A percentile compares a stretch with the other conserved stretches of the same genome.
phyloP scores from a whole-genome alignment of 2,329 filamentous ascomycete genomes.

The Penicillium sp. region DNA sequence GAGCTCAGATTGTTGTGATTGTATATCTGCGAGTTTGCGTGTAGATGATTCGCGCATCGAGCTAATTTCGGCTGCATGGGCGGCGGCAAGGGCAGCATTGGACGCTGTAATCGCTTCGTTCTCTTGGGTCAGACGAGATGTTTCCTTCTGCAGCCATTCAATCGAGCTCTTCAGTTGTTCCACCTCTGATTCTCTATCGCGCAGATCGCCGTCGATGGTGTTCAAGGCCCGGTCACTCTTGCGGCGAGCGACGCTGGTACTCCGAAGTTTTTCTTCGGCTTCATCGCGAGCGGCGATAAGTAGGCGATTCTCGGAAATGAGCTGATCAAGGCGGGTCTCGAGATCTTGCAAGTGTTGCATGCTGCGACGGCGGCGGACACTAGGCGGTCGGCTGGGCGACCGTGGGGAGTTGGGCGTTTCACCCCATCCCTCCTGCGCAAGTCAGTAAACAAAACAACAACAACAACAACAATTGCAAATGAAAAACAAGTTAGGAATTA shows the following conservation, averaged over 20 bases:
- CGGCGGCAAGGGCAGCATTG: conserved; percentile 70
- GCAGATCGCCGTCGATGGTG: conserved; percentile 65
- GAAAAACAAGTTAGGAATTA: conserved; percentile 16
- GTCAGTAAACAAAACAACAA: conserved; percentile 28
- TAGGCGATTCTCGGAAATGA: conserved; percentile 77
- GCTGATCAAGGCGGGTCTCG: conserved; percentile 76
- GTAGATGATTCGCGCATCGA: conserved; percentile 60
- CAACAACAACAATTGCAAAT: conserved; percentile 14
- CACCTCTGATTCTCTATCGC: conserved; percentile 83
- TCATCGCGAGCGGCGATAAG: conserved; percentile 69
- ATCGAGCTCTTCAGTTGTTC: conserved; percentile 74
- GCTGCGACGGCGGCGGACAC: conserved; percentile 94
- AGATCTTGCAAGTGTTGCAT: conserved; percentile 90
- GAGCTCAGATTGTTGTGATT: conserved; percentile 59
- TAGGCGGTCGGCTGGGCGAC: conserved; percentile 89
- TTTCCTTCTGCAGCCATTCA: conserved; percentile 75
- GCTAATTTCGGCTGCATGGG: conserved; percentile 68
- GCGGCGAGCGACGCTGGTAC: conserved; percentile 52
- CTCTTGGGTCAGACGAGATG: conserved; percentile 72
- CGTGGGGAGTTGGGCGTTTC: conserved; percentile 79
- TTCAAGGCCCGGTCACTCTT: conserved; percentile 57
- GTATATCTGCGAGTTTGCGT: conserved; percentile 66
- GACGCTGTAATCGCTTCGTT: conserved; percentile 76
- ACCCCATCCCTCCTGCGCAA: conserved; percentile 79
- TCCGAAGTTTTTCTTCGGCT: conserved; percentile 62